Evolutionary conservation across 1,139 yeast species (phyloP), one percentile per base, ranked within the genome.

Genomic region (Nadsonia commutata): DNA sequence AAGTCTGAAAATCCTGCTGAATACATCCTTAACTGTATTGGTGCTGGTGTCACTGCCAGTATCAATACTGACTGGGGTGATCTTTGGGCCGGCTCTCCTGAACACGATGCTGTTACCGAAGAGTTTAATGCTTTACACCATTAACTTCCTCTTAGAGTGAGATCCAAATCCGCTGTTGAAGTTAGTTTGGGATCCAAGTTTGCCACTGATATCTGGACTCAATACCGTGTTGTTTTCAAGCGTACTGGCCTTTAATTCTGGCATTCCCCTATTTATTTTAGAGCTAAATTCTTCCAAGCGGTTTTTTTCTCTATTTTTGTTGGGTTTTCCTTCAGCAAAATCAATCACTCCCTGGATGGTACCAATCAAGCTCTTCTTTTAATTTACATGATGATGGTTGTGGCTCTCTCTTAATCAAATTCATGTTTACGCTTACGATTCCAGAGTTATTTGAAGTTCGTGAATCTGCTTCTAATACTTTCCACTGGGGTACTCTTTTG

Each of bases 41-140:
- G 80, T 48, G 81, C 80, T 22, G 80, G 80, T 59, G 80, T 80
- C n/a, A 74, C 79, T 44, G 78, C 79, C 19, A 51, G 62, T 38
- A 64, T 68, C 19, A 51, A 56, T 20, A 61, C 62, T 22, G 65
- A 70, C 53, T 70, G 72, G 72, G 57, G 57, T 52, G 63, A 66
- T 9, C 52, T 63, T 23, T 70, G 74, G 74, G 48, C 43, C 36
- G 36, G 50, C 18, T 66, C 72, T 13, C 62, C 65, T 2, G 70
- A 68, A 50, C 63, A 57, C 55, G 56, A 52, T 22, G 55, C 53
- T 18, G 60, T 63, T 17, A 61, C 66, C 36, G 56, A 49, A 9
- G 71, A 67, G 49, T 62, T 68, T 36, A 62, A 58, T 39, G 57
- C 56, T 43, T 50, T 67, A 37, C 59, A 60, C 40, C 50, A 43